Base-by-base conservation (phyloP, 2,329 filamentous ascomycete genomes). In the Ampelomyces quisqualis region DNA sequence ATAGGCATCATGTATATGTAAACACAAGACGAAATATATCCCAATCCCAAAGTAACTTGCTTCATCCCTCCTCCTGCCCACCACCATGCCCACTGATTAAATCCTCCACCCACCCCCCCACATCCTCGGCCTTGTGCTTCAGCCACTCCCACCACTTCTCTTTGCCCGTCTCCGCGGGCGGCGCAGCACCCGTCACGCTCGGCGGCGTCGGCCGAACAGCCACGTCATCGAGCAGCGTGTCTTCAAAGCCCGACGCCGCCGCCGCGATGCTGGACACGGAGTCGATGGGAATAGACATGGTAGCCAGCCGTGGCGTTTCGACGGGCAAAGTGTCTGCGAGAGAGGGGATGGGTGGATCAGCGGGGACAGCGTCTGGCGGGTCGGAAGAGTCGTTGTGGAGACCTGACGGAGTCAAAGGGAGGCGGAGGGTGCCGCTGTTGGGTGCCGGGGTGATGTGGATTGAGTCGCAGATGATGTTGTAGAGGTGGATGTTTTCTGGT, bases 381-480 rank as follows among this genome's bases (percentile, higher is more conserved):
- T 74, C 69, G 11, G 75, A 73, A 0, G 73, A 59, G 33, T 77
- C 73, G 60, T 60, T 59, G 47, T 90, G 86, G 2, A 80, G 62
- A 4, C 85, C 85, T 9, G 81, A 62, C 0, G 83, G 74, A 43
- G 76, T 77, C 17, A 91, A 70, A 0, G 87, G 87, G 9, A 91
- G 76, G 8, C 84, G 77, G 5, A 96, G 71, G 0, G 90, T 95
- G 34, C 91, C 91, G 61, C 97, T 97, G 65, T 95, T 96, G 1
- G 87, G 80, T 38, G 77, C 77, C 0, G 90, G 87, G 4, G 68
- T 67, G 42, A 97, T 73, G 9, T 85, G 84, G 18, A 97, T 70
- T 0, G 88, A 90, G 69, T 96, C 90, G 65, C 91, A 96, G 30
- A 97, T 70, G 48, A 97, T 88, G 60, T 95, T 95, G 71, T 97